These are phyloP conservation scores for Dendrobium huoshanense DNA, from an alignment of 106 monocot genomes.

Conservation along the genomic window DNA sequence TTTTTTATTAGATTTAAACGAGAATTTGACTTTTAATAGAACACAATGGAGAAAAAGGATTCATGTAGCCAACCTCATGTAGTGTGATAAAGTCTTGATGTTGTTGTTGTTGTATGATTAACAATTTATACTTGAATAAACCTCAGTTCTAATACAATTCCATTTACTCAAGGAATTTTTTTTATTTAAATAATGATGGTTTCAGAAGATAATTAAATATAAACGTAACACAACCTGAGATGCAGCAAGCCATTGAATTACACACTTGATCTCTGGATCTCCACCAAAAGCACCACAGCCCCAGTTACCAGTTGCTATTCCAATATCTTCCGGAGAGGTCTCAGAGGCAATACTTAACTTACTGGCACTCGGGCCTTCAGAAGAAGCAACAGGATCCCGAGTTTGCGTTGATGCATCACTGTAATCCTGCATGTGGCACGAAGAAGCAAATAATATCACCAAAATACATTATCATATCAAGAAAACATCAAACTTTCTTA, in stretches of 20 bases:
- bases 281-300: constrained; percentile 98
- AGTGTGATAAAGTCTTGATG: no score
- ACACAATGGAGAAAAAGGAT: no score
- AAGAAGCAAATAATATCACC: background rate
- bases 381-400: background rate
- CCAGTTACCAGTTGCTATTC: constrained; percentile 95
- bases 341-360: background rate
- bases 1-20: no score
- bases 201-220: background rate
- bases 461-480: background rate
- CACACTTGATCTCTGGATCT: constrained; percentile 77
- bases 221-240: constrained; percentile 50
- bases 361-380: constrained; percentile 3
- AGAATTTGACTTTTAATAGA: no score
- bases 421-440: constrained; percentile 13
- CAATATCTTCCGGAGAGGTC: constrained; percentile 22
- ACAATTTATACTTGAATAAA: background rate
- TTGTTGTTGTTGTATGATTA: no score
- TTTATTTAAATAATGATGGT: background rate
- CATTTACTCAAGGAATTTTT: background rate
- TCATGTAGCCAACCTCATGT: no score
- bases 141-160: no score
- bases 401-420: constrained; percentile 11
- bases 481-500: no score
- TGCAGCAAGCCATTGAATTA: constrained; percentile 97